These are phyloP conservation scores for Saccharum hybrid DNA, from an alignment of 202 grass and related monocot genomes.

Conservation along the genomic window DNA sequence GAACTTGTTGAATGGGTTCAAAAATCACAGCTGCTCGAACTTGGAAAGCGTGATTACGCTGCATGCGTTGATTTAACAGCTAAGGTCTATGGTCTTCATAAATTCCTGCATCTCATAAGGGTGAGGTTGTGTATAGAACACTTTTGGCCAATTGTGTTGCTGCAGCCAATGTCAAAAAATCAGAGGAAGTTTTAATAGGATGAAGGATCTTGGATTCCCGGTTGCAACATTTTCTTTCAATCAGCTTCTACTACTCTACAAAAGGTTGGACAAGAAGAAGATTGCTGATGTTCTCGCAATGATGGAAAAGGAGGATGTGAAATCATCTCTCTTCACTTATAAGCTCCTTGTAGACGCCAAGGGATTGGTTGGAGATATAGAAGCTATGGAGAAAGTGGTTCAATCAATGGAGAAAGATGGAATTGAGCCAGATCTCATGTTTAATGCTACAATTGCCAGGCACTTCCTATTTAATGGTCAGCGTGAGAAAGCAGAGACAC, in stretches of 20 bases:
- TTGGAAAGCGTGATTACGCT: slow-evolving; percentile 70
- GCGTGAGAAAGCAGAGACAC: slow-evolving; percentile 67
- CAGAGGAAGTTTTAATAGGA: slow-evolving; percentile 78
- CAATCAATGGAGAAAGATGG: slow-evolving; percentile 56
- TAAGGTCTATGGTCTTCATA: slow-evolving; percentile 65
- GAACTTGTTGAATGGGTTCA: slow-evolving; percentile 80
- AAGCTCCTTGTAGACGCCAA: slow-evolving; percentile 78
- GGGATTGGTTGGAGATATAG: slow-evolving; percentile 60
- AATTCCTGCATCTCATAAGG: slow-evolving; percentile 67
- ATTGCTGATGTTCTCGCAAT: slow-evolving; percentile 73
- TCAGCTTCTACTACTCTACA: slow-evolving; percentile 87
- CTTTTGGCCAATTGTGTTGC: slow-evolving; percentile 71
- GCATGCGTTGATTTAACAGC: slow-evolving; percentile 65
- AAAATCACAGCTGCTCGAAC: slow-evolving; percentile 61
- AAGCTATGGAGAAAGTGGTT: slow-evolving; percentile 69
- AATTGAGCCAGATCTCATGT: slow-evolving; percentile 55
- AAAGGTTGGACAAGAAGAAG: slow-evolving; percentile 75
- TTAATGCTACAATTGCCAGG: slow-evolving; percentile 60
- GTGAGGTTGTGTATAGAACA: slow-evolving; percentile 77
- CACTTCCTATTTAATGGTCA: slow-evolving; percentile 68
- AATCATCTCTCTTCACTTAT: slow-evolving; percentile 75
- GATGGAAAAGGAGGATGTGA: slow-evolving; percentile 87
- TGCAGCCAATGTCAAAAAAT: slow-evolving; percentile 57
- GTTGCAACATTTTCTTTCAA: slow-evolving; percentile 63
- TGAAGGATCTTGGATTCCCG: slow-evolving; percentile 70